phyloP scores from a whole-genome alignment of 768 basidiomycete genomes.

The Pulveroboletus sp. region DNA sequence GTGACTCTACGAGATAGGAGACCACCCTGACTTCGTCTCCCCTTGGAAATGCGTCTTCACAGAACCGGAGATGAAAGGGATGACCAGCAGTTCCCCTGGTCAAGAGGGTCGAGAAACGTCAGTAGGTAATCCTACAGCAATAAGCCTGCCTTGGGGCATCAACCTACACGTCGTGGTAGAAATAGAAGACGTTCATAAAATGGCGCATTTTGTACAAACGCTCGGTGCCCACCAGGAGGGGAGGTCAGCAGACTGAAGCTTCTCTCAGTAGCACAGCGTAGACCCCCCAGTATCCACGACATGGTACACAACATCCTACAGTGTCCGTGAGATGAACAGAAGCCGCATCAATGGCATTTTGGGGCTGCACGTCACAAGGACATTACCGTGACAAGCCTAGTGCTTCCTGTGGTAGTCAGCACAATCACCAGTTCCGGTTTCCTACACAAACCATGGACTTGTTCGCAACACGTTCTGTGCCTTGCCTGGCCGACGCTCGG shows the following conservation, averaged over 20 bases:
- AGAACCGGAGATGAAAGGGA: constrained; percentile 24
- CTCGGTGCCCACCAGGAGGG: constrained; percentile 13
- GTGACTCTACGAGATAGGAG: constrained; percentile 15
- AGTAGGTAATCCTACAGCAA: constrained; percentile 9
- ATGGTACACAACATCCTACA: constrained; percentile 8
- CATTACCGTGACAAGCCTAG: constrained; percentile 12
- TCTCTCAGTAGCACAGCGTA: constrained; percentile 1
- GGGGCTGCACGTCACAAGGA: constrained; percentile 1
- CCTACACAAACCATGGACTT: constrained; percentile 14
- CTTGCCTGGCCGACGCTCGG: constrained; percentile 17
- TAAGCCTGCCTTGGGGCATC: constrained; percentile 12
- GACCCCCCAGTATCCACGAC: constrained; percentile 1
- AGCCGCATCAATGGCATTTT: constrained; percentile 2
- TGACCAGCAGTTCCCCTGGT: constrained; percentile 1
- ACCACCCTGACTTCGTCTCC: constrained; percentile 9
- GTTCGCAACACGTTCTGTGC: constrained; percentile 18
- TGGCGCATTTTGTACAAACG: constrained; percentile 5
- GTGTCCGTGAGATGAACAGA: constrained; percentile 8
- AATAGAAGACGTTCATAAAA: constrained; percentile 19
- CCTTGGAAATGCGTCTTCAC: constrained; percentile 15
- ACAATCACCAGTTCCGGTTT: constrained; percentile 11
- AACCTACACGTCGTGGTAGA: constrained; percentile 20
- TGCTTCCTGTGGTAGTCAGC: constrained; percentile 8
- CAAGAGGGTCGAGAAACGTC: constrained; percentile 1
- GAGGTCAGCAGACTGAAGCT: constrained; percentile 6